These are phyloP conservation scores for Sporisorium sorghi DNA, from an alignment of 1,284 basidiomycete genomes.

Conservation along the genomic window DNA sequence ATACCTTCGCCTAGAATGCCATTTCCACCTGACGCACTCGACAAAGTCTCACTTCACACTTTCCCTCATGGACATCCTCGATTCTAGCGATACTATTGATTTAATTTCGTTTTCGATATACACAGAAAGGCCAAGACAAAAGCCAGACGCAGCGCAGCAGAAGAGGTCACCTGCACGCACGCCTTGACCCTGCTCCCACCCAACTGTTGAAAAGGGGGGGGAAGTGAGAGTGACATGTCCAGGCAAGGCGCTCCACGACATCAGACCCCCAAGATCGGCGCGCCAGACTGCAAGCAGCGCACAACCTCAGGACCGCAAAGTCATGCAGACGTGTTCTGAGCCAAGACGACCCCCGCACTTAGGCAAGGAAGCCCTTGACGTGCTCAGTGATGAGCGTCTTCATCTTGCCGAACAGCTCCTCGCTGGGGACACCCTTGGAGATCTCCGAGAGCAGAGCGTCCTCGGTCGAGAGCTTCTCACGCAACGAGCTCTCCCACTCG, in stretches of 20 bases:
- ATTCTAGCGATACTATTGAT: slow-evolving; percentile 49
- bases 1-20: too few species aligned
- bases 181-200: slow-evolving; percentile 5
- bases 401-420: slow-evolving; percentile 87
- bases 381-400: slow-evolving; percentile 58
- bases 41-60: background rate
- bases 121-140: slow-evolving; percentile 8
- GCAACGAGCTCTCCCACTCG: slow-evolving; percentile 91
- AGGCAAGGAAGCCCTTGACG: slow-evolving; percentile 64
- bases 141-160: slow-evolving; percentile 8
- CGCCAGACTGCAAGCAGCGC: background rate
- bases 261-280: background rate
- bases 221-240: background rate
- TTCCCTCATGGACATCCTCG: background rate
- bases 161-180: slow-evolving; percentile 3
- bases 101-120: slow-evolving; percentile 44
- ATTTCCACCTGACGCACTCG: too few species aligned
- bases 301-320: background rate
- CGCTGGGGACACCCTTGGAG: slow-evolving; percentile 82
- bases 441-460: slow-evolving; percentile 74
- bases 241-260: background rate
- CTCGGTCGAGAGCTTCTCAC: slow-evolving; percentile 74
- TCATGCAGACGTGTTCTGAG: background rate
- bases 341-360: slow-evolving; percentile 17
- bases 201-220: slow-evolving; percentile 6